Evolutionary conservation across 371 early-diverging fungal genomes (phyloP), one percentile per base, ranked within the genome.

Genomic region (Mucor circinelloides): DNA sequence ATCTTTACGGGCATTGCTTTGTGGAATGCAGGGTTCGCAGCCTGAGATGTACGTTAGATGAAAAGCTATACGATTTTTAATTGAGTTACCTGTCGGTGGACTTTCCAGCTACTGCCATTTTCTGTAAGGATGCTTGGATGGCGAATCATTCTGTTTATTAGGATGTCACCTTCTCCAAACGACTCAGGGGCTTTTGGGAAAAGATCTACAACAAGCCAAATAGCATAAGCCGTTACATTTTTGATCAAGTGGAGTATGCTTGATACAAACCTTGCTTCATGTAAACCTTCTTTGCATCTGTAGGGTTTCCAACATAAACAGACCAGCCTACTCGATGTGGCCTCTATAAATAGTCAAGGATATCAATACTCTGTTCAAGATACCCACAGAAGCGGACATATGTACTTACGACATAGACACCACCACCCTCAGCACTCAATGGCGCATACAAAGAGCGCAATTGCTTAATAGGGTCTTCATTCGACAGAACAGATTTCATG

Each of bases 21-120:
- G 55, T 75, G 76, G 48, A 82, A 82, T 6, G 77, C 82, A 15
- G 81, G 81, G 27, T 79, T 84, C 23, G 68, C 73, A 40, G 74
- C 23, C 25, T 58, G 10, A 34, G 34, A 3, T 4, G 3, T 34
- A 1, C 3, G 10, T 34, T 34, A 9, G 10, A 4, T 34, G 34
- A 34, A 34, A 34, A 48, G 8, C 62, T 23, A 13, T 58, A 63
- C 12, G 27, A 27, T 46, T 60, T 69, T 60, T 55, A 69, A 19
- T 38, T 13, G 1, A n/a, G n/a, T n/a, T 64, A 31, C 2, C 46
- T 59, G 19, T 64, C 52, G 10, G 40, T 10, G 2, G 3, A 69
- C 38, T 34, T 69, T 69, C 6, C 58, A 58, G 6, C 58, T 58
- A n/a, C 48, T 25, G 2, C 57, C 34, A 19, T 58, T 38, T 10